Percentiles rank a stretch among this genome's conserved stretches.
Evolutionary conservation across 2,329 filamentous ascomycete genomes (phyloP).

Genomic region (Apiospora arundinis): DNA sequence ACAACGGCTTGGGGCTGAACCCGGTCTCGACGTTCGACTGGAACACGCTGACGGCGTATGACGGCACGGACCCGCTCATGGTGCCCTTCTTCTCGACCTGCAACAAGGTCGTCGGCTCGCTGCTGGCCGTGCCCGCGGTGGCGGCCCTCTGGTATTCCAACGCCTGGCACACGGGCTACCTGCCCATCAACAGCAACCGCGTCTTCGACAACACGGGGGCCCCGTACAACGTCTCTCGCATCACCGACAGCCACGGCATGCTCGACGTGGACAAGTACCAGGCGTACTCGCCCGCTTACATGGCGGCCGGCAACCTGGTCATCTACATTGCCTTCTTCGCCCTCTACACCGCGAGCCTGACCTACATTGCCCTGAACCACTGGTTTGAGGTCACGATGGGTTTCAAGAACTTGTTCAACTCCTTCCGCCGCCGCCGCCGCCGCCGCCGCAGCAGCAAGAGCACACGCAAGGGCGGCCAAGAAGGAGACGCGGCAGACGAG

Average conservation of each 20-base stretch:
- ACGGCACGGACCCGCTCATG: slow-evolving; percentile 32
- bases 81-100: slow-evolving; percentile 63
- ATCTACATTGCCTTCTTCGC: slow-evolving; percentile 60
- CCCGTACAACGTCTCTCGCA: slow-evolving; percentile 57
- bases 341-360: slow-evolving; percentile 52
- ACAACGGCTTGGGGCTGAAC: slow-evolving; percentile 51
- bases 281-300: slow-evolving; percentile 61
- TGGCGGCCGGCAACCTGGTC: slow-evolving; percentile 53
- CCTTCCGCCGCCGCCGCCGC: no score
- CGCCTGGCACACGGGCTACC: slow-evolving; percentile 61
- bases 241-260: slow-evolving; percentile 54
- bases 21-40: slow-evolving; percentile 50
- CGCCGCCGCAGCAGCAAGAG: slow-evolving; percentile 48
- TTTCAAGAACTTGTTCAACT: slow-evolving; percentile 53
- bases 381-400: slow-evolving; percentile 52
- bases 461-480: background rate
- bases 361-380: slow-evolving; percentile 46
- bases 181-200: slow-evolving; percentile 61
- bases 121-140: slow-evolving; percentile 61
- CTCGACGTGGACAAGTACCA: slow-evolving; percentile 59
- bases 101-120: slow-evolving; percentile 65
- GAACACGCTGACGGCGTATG: slow-evolving; percentile 37
- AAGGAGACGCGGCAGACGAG: slow-evolving; percentile 19
- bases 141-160: slow-evolving; percentile 65
- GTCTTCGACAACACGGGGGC: slow-evolving; percentile 63